These are phyloP conservation scores for Mayamaea pseudoterrestris DNA, from an alignment of 108 stramenopile species.

Conservation along the genomic window DNA sequence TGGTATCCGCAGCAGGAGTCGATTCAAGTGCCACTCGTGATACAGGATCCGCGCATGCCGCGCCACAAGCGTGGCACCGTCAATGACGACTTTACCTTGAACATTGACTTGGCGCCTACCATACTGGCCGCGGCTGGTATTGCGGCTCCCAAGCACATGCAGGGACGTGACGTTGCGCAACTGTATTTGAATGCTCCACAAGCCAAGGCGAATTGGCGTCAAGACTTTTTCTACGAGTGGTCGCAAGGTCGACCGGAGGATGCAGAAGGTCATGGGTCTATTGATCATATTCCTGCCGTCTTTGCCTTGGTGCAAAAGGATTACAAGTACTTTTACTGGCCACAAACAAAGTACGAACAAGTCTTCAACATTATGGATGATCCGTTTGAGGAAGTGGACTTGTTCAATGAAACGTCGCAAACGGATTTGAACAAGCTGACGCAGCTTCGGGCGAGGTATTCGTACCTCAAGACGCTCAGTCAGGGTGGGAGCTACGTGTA, in stretches of 20 bases:
- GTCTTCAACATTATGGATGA: conserved; percentile 64
- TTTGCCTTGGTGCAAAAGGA: conserved; percentile 69
- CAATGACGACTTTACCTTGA: conserved; percentile 62
- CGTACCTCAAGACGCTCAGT: conserved; percentile 14
- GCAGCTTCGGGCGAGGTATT: conserved; percentile 14
- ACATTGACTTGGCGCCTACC: conserved; percentile 69
- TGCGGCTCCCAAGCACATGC: conserved; percentile 36
- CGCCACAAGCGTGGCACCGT: conserved; percentile 26
- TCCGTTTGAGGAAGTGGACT: conserved; percentile 61
- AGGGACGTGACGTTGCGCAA: conserved; percentile 62
- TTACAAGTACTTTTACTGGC: conserved; percentile 72
- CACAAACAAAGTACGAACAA: conserved; percentile 64
- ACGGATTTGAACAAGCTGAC: conserved; percentile 14
- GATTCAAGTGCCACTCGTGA: conserved; percentile 68
- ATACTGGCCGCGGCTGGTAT: conserved; percentile 57
- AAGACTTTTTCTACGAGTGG: conserved; percentile 72
- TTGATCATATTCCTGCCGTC: conserved; percentile 40
- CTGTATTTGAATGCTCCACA: conserved; percentile 29
- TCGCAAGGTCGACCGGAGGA: conserved; percentile 22
- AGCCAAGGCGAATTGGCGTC: conserved; percentile 43
- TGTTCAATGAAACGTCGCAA: conserved; percentile 22
- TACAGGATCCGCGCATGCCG: conserved; percentile 71
- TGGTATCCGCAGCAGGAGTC: conserved; percentile 74
- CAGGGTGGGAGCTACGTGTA: too few species aligned
- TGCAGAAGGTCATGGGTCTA: conserved; percentile 12